phyloP scores from a whole-genome alignment of 2,329 filamentous ascomycete genomes.

The Fusarium sp. region DNA sequence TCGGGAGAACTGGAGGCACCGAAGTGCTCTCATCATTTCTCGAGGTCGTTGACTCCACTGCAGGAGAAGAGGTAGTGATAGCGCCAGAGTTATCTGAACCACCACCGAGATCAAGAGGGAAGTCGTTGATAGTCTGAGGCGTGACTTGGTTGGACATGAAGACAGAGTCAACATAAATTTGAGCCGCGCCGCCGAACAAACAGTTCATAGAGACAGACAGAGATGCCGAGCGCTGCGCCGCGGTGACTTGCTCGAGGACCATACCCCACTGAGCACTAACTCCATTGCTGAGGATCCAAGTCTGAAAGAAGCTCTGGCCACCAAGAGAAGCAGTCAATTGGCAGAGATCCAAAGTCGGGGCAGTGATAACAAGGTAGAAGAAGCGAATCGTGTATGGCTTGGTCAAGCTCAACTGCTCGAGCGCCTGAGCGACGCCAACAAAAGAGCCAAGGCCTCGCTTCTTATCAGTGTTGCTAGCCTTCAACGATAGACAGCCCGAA shows the following conservation, averaged over 20 bases:
- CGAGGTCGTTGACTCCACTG: neutral
- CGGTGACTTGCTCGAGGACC: conserved; percentile 8
- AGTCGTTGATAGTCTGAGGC: conserved; percentile 25
- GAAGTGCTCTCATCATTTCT: neutral
- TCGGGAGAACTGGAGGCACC: neutral
- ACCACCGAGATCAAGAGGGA: conserved; percentile 29
- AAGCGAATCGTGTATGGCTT: conserved; percentile 35
- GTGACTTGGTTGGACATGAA: conserved; percentile 41
- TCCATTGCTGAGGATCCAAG: conserved; percentile 2
- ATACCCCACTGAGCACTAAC: conserved; percentile 3
- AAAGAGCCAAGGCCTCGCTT: conserved; percentile 9
- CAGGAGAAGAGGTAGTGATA: neutral
- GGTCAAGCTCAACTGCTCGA: conserved; percentile 12
- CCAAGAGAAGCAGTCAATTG: conserved; percentile 31
- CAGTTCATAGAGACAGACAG: conserved; percentile 24
- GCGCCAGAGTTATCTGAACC: neutral
- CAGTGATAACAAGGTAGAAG: conserved; percentile 15
- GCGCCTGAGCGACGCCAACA: conserved; percentile 11
- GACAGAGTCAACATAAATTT: conserved; percentile 36
- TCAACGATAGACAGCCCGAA: conserved; percentile 10
- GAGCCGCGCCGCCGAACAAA: conserved; percentile 1
- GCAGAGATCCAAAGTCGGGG: conserved; percentile 7
- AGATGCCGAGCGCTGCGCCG: neutral
- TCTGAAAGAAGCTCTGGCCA: conserved; percentile 7
- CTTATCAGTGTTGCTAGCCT: neutral